Evolutionary conservation across 495 filamentous ascomycete species (phyloP).

Genomic region (Neurospora intermedia): DNA sequence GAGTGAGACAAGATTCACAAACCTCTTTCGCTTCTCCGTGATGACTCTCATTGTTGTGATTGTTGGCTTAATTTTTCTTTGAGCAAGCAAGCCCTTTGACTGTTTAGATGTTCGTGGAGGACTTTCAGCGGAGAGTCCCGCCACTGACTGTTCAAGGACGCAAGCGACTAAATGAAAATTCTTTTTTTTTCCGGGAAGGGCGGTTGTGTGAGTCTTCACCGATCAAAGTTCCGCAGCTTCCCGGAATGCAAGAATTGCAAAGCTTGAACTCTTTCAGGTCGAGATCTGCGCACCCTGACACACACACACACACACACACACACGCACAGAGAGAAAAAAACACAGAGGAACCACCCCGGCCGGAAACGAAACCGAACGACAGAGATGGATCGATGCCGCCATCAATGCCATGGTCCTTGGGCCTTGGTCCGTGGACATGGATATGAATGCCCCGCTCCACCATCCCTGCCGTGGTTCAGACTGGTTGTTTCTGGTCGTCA

Average conservation of each 20-base stretch:
- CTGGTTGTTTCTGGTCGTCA: neutral
- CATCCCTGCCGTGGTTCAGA: neutral
- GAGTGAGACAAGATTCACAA: neutral
- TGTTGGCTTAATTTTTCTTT: neutral
- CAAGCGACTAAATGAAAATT: no score
- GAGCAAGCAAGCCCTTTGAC: neutral
- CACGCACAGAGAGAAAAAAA: neutral
- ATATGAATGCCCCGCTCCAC: neutral
- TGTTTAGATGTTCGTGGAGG: neutral
- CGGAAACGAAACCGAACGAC: neutral
- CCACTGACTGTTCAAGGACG: neutral
- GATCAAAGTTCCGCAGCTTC: neutral
- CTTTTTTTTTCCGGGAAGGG: neutral
- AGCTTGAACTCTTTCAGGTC: neutral
- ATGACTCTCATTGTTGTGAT: neutral
- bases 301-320: no score
- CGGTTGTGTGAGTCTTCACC: neutral
- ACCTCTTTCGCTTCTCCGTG: neutral
- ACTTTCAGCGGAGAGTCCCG: neutral
- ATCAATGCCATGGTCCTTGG: neutral
- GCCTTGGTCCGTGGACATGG: neutral
- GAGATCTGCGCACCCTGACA: neutral
- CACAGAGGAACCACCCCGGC: neutral
- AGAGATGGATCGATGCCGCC: neutral
- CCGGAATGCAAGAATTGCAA: neutral